phyloP scores from a whole-genome alignment of 192 early-diverging fungal species.

The Paraglomus occultum region DNA sequence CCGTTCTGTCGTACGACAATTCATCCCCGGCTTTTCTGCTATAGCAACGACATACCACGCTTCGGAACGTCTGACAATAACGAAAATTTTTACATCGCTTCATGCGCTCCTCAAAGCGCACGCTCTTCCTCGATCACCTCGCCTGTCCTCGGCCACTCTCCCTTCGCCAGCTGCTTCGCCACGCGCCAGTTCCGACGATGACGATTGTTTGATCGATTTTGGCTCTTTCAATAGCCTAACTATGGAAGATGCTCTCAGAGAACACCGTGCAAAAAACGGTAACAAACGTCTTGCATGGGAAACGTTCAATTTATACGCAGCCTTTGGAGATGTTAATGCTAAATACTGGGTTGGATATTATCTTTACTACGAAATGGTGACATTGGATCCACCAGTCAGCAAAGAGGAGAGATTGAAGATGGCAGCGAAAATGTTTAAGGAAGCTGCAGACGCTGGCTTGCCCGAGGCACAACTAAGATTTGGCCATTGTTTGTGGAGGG shows the following conservation, averaged over 20 bases:
- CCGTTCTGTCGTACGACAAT: no score
- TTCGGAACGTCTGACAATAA: neutral
- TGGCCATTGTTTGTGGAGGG: constrained; percentile 30
- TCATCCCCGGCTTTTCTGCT: no score
- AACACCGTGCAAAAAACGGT: constrained; percentile 11
- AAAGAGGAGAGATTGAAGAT: constrained; percentile 2
- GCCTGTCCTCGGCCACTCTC: no score
- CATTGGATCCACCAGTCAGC: neutral
- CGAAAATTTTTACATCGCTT: no score
- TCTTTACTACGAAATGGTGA: constrained; percentile 15
- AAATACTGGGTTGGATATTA: constrained; percentile 30
- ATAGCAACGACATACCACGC: neutral
- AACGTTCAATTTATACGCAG: constrained; percentile 13
- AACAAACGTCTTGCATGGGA: constrained; percentile 8
- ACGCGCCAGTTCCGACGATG: no score
- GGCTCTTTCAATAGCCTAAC: neutral
- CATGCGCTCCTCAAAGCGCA: no score
- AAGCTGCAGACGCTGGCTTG: constrained; percentile 12
- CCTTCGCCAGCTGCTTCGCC: no score
- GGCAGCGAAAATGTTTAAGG: constrained; percentile 21
- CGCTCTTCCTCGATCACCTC: no score
- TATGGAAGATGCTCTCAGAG: constrained; percentile 9
- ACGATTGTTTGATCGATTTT: no score
- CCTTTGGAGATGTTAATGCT: constrained; percentile 11
- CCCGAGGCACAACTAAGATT: constrained; percentile 28